Base-by-base conservation (phyloP, 495 filamentous ascomycete species). In the Lophiostoma macrostomum region DNA sequence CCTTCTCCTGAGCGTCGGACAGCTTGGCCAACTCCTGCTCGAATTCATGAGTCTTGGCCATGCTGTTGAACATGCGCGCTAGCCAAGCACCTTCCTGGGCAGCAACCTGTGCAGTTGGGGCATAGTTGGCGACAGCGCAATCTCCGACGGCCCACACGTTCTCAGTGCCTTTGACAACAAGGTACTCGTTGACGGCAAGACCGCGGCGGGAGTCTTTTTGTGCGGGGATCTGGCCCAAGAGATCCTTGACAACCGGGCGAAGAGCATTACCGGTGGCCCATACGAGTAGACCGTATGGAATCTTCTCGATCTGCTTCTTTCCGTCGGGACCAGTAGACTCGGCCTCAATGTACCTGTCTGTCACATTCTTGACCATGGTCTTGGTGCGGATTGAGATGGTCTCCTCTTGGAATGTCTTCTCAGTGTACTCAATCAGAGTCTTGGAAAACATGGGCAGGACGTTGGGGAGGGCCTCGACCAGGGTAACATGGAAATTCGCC, bases 391-490 rank as follows among this genome's bases (percentile, higher is more conserved):
- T 91, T 50, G 85, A 82, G 67, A 99, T 99, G 62, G 87, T 88
- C 74, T 97, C 91, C 76, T 97, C 94, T 73, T 94, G 93, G 80
- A 99, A 95, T 48, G 91, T 95, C 69, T 88, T 89, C 74, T 97
- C 94, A 58, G 94, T 97, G 77, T 97, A 99, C 67, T 99, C 91
- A 71, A 97, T 97, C 59, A 99, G 77, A 69, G 95, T 88, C 79
- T 97, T 97, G 69, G 90, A 95, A 80, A 99, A 99, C 85, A 89
- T 93, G 63, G 93, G 93, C 29, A 98, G 81, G 29, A 97, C 94
- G 69, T 94, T 96, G 52, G 93, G 93, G n/a, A 97, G 82, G 50
- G 94, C 93, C 75, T 99, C 93, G 59, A 97, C 89, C 19, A 99
- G 84, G 43, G 93, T 99, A 40, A 99, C 91, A 55, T 90, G 84